phyloP scores from a whole-genome alignment of 495 filamentous ascomycete genomes.

The Sordaria brevicollis region DNA sequence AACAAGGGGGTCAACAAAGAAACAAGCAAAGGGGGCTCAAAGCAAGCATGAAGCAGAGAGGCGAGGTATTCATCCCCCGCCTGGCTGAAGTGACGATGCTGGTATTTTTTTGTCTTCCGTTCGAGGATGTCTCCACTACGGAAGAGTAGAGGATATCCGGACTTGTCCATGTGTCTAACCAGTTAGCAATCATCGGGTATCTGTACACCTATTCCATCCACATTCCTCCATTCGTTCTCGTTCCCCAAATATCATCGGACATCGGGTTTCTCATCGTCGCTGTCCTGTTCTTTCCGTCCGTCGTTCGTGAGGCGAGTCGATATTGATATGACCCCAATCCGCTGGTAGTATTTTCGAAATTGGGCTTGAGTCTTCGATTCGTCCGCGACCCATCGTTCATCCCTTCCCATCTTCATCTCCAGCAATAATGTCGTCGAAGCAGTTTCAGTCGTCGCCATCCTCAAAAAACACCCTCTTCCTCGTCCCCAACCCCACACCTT shows the following conservation, averaged over 20 bases:
- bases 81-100: neutral
- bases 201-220: neutral
- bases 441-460: conserved; percentile 6
- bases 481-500: conserved; percentile 16
- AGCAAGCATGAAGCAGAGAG: too few species aligned
- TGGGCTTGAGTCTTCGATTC: too few species aligned
- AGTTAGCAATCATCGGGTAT: neutral
- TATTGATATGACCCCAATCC: neutral
- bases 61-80: too few species aligned
- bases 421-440: neutral
- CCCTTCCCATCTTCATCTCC: neutral
- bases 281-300: neutral
- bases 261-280: neutral
- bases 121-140: neutral
- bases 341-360: neutral
- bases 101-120: neutral
- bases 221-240: neutral
- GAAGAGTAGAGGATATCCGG: neutral
- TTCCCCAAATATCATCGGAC: neutral
- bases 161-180: neutral
- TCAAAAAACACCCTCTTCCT: conserved; percentile 43
- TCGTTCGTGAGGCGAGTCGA: neutral
- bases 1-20: neutral
- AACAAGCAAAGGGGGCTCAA: too few species aligned
- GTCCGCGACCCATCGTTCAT: neutral